phyloP scores from a whole-genome alignment of 2,329 filamentous ascomycete genomes.

The Chalaropsis ovoidea region DNA sequence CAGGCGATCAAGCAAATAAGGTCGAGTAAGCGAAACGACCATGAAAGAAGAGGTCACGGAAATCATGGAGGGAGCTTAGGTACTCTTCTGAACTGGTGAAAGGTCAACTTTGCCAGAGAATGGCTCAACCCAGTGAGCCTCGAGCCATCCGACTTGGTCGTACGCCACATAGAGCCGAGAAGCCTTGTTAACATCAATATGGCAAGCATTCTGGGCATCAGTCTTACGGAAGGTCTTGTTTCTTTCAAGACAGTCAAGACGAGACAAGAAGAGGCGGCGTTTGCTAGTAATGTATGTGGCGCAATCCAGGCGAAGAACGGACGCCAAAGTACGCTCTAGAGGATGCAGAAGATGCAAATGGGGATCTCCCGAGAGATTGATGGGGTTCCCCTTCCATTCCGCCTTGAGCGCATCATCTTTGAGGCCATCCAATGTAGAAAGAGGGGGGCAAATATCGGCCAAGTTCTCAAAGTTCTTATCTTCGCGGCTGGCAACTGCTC shows the following conservation, averaged over 20 bases:
- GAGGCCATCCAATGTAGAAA: slow-evolving; percentile 49
- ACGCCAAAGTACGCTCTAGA: slow-evolving; percentile 66
- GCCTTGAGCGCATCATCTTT: slow-evolving; percentile 66
- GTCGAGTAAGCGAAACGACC: slow-evolving; percentile 12
- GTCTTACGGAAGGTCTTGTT: slow-evolving; percentile 89
- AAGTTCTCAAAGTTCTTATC: slow-evolving; percentile 70
- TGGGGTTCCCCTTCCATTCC: slow-evolving; percentile 73
- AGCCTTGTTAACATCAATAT: slow-evolving; percentile 96
- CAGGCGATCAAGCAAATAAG: slow-evolving; percentile 13
- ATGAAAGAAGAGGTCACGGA: not conserved
- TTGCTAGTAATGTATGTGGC: slow-evolving; percentile 88
- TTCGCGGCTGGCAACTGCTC: slow-evolving; percentile 57
- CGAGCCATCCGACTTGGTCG: slow-evolving; percentile 76
- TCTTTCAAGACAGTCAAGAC: slow-evolving; percentile 55
- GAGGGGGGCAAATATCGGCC: slow-evolving; percentile 61
- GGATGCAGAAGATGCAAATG: slow-evolving; percentile 61
- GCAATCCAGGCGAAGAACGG: slow-evolving; percentile 70
- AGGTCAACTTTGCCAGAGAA: slow-evolving; percentile 29
- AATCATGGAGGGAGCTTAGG: not conserved
- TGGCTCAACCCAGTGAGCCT: slow-evolving; percentile 39
- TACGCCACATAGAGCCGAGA: slow-evolving; percentile 87
- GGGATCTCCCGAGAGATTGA: slow-evolving; percentile 65
- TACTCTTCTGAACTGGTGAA: slow-evolving; percentile 21
- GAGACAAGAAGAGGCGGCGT: slow-evolving; percentile 74
- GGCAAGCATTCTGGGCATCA: slow-evolving; percentile 90